Conservation (phyloP, 257 asterid genomes). For the Fraxinus anomala region DNA sequence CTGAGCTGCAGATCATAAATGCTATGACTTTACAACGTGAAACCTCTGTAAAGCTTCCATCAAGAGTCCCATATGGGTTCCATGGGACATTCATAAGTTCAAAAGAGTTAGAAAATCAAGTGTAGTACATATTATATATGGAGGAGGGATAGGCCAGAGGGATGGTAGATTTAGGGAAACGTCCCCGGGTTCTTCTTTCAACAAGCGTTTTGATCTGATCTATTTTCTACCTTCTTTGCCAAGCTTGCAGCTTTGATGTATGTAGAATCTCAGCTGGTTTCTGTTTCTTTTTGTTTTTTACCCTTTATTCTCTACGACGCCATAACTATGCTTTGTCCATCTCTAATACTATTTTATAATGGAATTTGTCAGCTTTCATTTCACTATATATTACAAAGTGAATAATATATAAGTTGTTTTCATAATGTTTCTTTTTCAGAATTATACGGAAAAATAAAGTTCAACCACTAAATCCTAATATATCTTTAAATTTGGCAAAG, state of each 20-base stretch:
- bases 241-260: constrained; percentile 6
- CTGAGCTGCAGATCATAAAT: constrained; percentile 43
- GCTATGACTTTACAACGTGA: constrained; percentile 34
- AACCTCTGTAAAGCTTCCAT: constrained; percentile 35
- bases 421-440: no score
- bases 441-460: no score
- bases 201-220: background rate
- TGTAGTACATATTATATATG: background rate
- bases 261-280: constrained; percentile 14
- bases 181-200: constrained; percentile 19
- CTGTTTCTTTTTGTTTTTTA: background rate
- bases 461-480: no score
- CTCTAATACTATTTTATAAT: background rate
- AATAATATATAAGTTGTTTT: no score
- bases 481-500: no score
- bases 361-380: no score
- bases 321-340: background rate
- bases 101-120: constrained; percentile 38
- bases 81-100: constrained; percentile 49
- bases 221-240: background rate
- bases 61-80: constrained; percentile 52
- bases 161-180: constrained; percentile 10
- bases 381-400: no score
- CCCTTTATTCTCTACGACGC: background rate
- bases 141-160: constrained; percentile 19